phyloP scores from a whole-genome alignment of 768 basidiomycete species.

The Terana coerulea region DNA sequence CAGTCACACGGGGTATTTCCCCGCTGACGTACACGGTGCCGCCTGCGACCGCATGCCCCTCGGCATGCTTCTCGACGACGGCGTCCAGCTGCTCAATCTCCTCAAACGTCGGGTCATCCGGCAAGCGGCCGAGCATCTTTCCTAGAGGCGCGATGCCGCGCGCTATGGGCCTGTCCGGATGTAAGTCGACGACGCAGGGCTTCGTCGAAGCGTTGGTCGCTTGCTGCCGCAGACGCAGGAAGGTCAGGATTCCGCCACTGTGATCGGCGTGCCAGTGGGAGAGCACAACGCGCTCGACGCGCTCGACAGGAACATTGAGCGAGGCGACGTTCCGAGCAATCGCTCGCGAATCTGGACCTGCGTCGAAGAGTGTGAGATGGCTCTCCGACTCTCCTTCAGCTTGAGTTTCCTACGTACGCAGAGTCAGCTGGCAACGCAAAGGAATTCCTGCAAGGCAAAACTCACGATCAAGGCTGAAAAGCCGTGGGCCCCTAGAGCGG shows the following conservation, averaged over 20 bases:
- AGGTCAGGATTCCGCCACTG: conserved; percentile 52
- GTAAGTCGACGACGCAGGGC: conserved; percentile 62
- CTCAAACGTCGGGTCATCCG: conserved; percentile 69
- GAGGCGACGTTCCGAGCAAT: conserved; percentile 69
- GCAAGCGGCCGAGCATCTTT: conserved; percentile 55
- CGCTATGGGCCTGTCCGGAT: conserved; percentile 70
- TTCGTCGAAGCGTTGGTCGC: conserved; percentile 2
- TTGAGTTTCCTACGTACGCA: conserved; percentile 49
- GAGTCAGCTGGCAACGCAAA: no score
- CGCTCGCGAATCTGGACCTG: conserved; percentile 73
- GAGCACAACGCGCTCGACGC: conserved; percentile 61
- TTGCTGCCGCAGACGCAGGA: conserved; percentile 44
- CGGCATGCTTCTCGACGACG: conserved; percentile 46
- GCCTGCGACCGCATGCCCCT: conserved; percentile 64
- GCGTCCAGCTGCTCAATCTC: conserved; percentile 56
- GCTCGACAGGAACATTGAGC: conserved; percentile 49
- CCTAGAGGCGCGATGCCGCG: conserved; percentile 70
- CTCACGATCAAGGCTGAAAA: conserved; percentile 77
- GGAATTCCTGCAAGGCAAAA: no score
- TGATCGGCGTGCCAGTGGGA: conserved; percentile 71
- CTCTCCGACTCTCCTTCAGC: conserved; percentile 35
- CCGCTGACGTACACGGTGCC: conserved; percentile 75
- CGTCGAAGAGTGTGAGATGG: conserved; percentile 73
- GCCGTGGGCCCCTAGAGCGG: conserved; percentile 67
- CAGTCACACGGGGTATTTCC: conserved; percentile 67